phyloP scores from a whole-genome alignment of 2,329 filamentous ascomycete species.

The Pyrenophora seminiperda region DNA sequence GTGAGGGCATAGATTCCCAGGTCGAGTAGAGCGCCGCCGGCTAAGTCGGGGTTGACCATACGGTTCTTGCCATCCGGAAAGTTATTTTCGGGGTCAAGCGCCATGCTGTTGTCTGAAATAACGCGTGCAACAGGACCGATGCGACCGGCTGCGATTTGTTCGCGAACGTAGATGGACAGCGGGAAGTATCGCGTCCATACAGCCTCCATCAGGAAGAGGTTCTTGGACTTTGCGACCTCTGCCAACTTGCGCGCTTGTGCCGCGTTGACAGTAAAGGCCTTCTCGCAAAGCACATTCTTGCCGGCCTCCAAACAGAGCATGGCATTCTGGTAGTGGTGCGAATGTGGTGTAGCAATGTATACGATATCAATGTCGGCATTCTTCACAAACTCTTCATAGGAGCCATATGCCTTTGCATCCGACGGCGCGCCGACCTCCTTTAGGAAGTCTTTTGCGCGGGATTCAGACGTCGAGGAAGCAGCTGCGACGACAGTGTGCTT shows the following conservation, averaged over 20 bases:
- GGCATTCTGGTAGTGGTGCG: constrained; percentile 89
- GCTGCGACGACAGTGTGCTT: constrained; percentile 79
- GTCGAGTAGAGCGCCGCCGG: constrained; percentile 81
- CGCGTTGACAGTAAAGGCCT: constrained; percentile 85
- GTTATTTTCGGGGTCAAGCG: constrained; percentile 63
- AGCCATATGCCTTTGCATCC: constrained; percentile 74
- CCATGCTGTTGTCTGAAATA: constrained; percentile 64
- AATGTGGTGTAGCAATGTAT: constrained; percentile 89
- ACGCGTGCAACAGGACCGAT: constrained; percentile 63
- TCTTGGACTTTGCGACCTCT: constrained; percentile 73
- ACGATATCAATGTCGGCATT: constrained; percentile 82
- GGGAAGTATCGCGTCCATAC: constrained; percentile 93
- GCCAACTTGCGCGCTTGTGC: constrained; percentile 74
- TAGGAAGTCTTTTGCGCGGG: constrained; percentile 74
- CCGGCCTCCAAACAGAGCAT: constrained; percentile 82
- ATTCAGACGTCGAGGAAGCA: constrained; percentile 74
- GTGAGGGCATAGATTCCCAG: constrained; percentile 87
- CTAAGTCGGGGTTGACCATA: constrained; percentile 82
- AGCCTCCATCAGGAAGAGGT: constrained; percentile 58
- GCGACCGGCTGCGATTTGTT: constrained; percentile 63
- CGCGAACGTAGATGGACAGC: constrained; percentile 74
- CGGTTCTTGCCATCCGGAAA: constrained; percentile 62
- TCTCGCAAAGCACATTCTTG: constrained; percentile 90
- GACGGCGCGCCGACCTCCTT: constrained; percentile 70
- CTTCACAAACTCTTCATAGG: constrained; percentile 79